These are phyloP conservation scores for Penicillium soppii DNA, from an alignment of 495 filamentous ascomycete species.

Conservation along the genomic window DNA sequence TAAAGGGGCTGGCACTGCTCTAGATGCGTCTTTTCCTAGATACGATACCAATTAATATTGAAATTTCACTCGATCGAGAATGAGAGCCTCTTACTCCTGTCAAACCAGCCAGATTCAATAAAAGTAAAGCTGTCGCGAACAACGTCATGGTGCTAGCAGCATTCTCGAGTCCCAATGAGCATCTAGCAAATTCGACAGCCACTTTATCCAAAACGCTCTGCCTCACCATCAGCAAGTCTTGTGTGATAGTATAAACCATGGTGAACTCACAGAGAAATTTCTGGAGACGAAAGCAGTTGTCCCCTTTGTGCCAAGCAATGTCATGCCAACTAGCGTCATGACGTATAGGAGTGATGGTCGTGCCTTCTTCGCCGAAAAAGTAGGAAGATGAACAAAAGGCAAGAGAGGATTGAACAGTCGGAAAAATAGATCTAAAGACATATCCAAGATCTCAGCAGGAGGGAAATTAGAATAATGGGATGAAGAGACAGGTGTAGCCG, in stretches of 20 bases:
- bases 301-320: conserved; percentile 49
- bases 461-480: conserved; percentile 39
- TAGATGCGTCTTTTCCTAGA: conserved; percentile 44
- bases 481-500: conserved; percentile 20
- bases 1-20: conserved; percentile 51
- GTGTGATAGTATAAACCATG: not conserved
- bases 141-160: conserved; percentile 41
- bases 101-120: conserved; percentile 49
- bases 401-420: conserved; percentile 50
- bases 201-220: conserved; percentile 44
- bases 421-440: conserved; percentile 55
- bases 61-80: not conserved
- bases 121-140: conserved; percentile 47
- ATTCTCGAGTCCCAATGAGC: conserved; percentile 34
- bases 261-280: conserved; percentile 40
- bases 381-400: conserved; percentile 52
- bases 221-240: conserved; percentile 5
- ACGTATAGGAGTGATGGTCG: conserved; percentile 41
- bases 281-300: conserved; percentile 46
- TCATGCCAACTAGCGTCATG: conserved; percentile 55
- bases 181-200: conserved; percentile 39
- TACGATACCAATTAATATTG: conserved; percentile 12
- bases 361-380: conserved; percentile 48
- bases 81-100: conserved; percentile 39
- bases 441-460: conserved; percentile 53